These are phyloP conservation scores for Aegilops umbellulata DNA, from an alignment of 176 grass and related monocot species.

Conservation along the genomic window DNA sequence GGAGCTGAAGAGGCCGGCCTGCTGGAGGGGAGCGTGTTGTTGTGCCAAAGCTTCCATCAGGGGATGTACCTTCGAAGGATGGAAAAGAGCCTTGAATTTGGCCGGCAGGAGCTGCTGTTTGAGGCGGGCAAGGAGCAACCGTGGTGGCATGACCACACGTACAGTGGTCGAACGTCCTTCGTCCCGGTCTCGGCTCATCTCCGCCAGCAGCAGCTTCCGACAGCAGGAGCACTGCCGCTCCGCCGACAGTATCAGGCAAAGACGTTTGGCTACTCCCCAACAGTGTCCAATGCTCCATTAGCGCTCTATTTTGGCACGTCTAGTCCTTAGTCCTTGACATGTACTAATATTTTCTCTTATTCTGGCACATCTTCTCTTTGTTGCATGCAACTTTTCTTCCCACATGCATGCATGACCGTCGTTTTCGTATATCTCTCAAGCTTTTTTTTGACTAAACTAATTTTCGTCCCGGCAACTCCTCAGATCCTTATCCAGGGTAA, in stretches of 20 bases:
- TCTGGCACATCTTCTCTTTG: no score
- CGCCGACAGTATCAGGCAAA: not conserved
- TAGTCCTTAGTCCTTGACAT: not conserved
- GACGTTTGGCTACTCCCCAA: not conserved
- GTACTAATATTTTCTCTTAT: no score
- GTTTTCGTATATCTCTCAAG: no score
- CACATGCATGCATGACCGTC: no score
- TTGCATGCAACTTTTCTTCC: no score
- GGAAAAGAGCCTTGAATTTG: not conserved
- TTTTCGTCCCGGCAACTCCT: no score
- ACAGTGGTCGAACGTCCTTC: not conserved
- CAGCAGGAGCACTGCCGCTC: not conserved
- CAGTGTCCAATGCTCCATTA: not conserved
- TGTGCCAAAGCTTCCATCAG: not conserved
- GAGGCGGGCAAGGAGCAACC: not conserved
- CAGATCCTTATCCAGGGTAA: no score
- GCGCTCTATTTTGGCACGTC: not conserved
- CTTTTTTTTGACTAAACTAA: no score
- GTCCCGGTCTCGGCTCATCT: not conserved
- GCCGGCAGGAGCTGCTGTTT: not conserved
- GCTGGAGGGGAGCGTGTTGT: not conserved
- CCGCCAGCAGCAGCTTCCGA: not conserved
- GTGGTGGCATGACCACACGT: not conserved
- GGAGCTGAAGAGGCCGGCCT: not conserved
- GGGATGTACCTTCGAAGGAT: not conserved